Conservation (phyloP, 306 rosid genomes). For the Chamaecrista fasciculata region DNA sequence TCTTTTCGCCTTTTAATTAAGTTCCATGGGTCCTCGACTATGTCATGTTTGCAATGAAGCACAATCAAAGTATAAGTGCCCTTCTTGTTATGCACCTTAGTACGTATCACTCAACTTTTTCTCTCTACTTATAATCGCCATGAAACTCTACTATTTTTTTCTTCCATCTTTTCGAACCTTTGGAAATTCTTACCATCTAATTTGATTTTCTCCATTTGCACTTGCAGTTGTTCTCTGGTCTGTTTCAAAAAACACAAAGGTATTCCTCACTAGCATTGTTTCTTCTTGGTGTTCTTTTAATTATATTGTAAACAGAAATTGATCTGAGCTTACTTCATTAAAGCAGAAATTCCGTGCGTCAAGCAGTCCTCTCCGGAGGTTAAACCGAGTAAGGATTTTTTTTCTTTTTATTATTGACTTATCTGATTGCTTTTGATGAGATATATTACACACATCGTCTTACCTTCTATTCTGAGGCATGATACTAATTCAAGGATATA, state of each 20-base stretch:
- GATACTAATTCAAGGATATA: too few relatives aligned
- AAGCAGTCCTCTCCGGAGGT: conserved; percentile 41
- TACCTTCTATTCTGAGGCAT: too few relatives aligned
- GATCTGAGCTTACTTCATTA: conserved; percentile 26
- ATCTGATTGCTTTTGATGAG: conserved; percentile 11
- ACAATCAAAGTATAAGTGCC: conserved; percentile 80
- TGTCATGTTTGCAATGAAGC: conserved; percentile 74
- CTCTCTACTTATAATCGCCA: background rate
- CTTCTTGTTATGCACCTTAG: conserved; percentile 73
- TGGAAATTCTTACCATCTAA: background rate
- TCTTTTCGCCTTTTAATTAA: background rate
- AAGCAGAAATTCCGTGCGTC: conserved; percentile 66
- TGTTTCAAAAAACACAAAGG: conserved; percentile 95
- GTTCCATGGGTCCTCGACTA: conserved; percentile 58
- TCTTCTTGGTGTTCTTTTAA: background rate
- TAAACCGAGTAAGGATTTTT: conserved; percentile 52
- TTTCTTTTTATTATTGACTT: too few relatives aligned
- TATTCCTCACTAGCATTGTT: conserved; percentile 11
- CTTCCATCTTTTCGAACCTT: background rate
- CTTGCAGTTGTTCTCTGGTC: conserved; percentile 62
- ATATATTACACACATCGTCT: too few relatives aligned
- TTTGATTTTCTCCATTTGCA: conserved; percentile 20
- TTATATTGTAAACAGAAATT: conserved; percentile 4
- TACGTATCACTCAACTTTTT: conserved; percentile 24
- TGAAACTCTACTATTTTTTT: background rate